Base-by-base conservation (phyloP, 345 rosid genomes). In the Eucalyptus regnans region DNA sequence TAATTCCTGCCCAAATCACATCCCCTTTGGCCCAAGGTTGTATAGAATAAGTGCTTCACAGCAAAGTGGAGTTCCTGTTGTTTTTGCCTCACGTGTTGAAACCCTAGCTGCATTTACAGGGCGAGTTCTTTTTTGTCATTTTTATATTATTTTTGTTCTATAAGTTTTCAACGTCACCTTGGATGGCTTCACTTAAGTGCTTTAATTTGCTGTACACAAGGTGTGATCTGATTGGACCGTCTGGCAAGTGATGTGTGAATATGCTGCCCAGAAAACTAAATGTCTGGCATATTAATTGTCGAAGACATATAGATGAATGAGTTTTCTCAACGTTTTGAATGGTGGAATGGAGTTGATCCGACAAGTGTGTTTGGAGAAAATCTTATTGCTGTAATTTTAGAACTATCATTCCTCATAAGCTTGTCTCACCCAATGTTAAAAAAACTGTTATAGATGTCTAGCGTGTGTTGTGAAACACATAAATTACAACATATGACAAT, bases 281-380 rank as follows among this genome's bases (percentile, higher is more conserved):
- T 17, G 81, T 68, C 33, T 68, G 44, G 44, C 81, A 68, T 33
- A 68, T 33, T 33, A 37, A 68, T 68, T 33, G 23, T 33, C 44
- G 9, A 68, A 33, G 25, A 68, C 44, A 41, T 2, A 9, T 8
- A 68, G 0, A 29, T 12, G 81, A 68, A 68, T 68, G 8, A 33
- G 44, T 33, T 68, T 33, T 68, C 13, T 17, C 4, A 20, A 33
- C 11, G 3, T 68, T 68, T 68, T 68, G 4, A 17, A 17, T 33
- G 1, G 25, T 6, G 11, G 11, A 66, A 66, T 66, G 5, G 23
- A 68, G 11, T 16, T 31, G 22, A 16, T 68, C 2, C 0, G 4
- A 68, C 33, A 33, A 33, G 25, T 17, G 2, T 33, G 81, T 68
- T 5, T 68, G 9, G 44, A 33, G 81, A 37, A 76, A 37, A 76